Base-by-base conservation (phyloP, 192 early-diverging fungal species). In the Coemansia sp. region DNA sequence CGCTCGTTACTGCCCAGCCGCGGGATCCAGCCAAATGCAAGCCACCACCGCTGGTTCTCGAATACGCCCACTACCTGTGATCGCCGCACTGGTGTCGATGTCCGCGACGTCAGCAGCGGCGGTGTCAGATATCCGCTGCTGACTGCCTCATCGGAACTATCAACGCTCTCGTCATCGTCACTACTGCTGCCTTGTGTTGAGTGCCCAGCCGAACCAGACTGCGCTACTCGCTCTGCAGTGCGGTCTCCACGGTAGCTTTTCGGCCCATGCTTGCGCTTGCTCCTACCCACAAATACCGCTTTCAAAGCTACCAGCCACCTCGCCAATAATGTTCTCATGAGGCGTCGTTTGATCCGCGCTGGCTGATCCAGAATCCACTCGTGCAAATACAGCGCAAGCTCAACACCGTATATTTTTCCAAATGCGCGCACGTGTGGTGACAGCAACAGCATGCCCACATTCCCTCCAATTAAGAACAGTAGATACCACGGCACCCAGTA, bases 41-140 rank as follows among this genome's bases (percentile, higher is more conserved):
- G 75, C 87, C 88, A 92, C 90, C 90, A 92, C 32, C 90, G 82
- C 74, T 92, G 87, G 80, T 92, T 90, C 76, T 92, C 89, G 73
- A 81, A 90, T 34, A 81, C 78, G 49, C 72, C 71, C 51, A 74
- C 78, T 50, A 58, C 61, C n/a, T 68, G 72, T 6, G 68, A 53
- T 34, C 65, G 61, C 12, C 72, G 64, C 62, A 68, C 55, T 49
- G 74, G 54, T 28, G 72, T 71, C 25, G 67, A 49, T 5, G 64
- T 41, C 27, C 64, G 65, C 28, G 72, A 74, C 68, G 67, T 61
- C 54, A 81, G 54, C 27, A 70, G 28, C 19, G 78, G 78, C 32
- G 78, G 78, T 10, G 78, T 81, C 16, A 54, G 64, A 30, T 74
- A 81, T 24, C 78, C 78, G 53, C 65, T 67, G 38, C 54, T 38